phyloP scores from a whole-genome alignment of 2,329 filamentous ascomycete genomes.

The Diaporthe sp. region DNA sequence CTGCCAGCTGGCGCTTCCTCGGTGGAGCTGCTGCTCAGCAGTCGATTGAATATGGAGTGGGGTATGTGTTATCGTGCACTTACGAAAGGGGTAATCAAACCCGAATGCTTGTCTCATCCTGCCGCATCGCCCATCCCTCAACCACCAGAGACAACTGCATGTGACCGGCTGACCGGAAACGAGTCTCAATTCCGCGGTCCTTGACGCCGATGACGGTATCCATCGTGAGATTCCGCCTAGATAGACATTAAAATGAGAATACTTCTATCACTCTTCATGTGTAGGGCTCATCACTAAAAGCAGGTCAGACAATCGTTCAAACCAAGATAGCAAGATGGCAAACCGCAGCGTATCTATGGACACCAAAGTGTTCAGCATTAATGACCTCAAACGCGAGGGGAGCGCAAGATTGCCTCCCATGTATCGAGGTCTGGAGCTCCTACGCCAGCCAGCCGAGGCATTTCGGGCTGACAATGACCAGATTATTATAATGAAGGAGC shows the following conservation, averaged over 20 bases:
- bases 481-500: slow-evolving; percentile 71
- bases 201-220: not conserved
- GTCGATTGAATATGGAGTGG: not conserved
- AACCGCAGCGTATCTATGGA: slow-evolving; percentile 40
- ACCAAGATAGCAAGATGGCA: slow-evolving; percentile 38
- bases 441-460: not conserved
- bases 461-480: not conserved
- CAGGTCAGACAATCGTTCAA: not conserved
- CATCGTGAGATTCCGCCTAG: not conserved
- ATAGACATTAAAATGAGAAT: not conserved
- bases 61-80: not conserved
- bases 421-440: slow-evolving; percentile 43
- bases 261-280: too few relatives aligned
- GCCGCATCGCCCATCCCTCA: not conserved
- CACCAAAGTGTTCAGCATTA: slow-evolving; percentile 45
- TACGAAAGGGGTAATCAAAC: slow-evolving; percentile 3
- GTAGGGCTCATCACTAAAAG: not conserved
- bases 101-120: not conserved
- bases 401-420: slow-evolving; percentile 54
- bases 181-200: not conserved
- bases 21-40: not conserved
- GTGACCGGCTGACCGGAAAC: not conserved
- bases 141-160: not conserved
- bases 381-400: slow-evolving; percentile 55
- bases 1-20: not conserved